Conservation (phyloP, 2,329 filamentous ascomycete genomes). For the Paecilomyces niveus region DNA sequence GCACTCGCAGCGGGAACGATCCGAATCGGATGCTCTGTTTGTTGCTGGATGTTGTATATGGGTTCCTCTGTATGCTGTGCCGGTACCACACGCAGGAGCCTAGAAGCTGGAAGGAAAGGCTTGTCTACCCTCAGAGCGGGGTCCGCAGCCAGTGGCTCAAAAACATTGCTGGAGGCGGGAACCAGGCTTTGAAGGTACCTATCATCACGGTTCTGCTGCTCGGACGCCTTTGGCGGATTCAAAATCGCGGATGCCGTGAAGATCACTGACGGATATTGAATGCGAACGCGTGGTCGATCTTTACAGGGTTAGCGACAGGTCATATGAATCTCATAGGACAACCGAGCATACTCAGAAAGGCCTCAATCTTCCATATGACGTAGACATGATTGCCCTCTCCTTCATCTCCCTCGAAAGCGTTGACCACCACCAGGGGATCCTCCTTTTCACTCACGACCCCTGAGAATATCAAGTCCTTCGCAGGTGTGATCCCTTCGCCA, state of each 20-base stretch:
- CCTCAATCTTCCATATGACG: constrained; percentile 39
- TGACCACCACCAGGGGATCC: constrained; percentile 39
- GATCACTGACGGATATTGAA: constrained; percentile 50
- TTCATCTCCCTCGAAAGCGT: constrained; percentile 34
- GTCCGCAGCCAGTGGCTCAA: constrained; percentile 48
- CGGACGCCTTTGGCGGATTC: constrained; percentile 35
- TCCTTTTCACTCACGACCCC: constrained; percentile 29
- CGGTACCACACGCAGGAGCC: constrained; percentile 51
- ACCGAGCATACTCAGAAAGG: constrained; percentile 31
- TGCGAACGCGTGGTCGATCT: constrained; percentile 43
- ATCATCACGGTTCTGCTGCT: constrained; percentile 30
- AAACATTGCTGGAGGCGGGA: constrained; percentile 52
- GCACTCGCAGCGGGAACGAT: constrained; percentile 51
- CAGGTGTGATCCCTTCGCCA: constrained; percentile 29
- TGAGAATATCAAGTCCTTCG: constrained; percentile 38
- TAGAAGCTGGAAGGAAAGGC: constrained; percentile 51
- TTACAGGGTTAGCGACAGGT: constrained; percentile 7
- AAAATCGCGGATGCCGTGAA: constrained; percentile 45
- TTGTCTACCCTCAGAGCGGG: constrained; percentile 39
- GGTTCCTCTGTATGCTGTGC: constrained; percentile 42
- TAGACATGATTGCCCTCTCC: constrained; percentile 33
- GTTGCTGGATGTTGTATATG: constrained; percentile 47
- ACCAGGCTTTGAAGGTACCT: constrained; percentile 48
- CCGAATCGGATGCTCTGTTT: constrained; percentile 47
- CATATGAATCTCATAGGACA: background rate